Evolutionary conservation across 305 asterid genomes (phyloP), one percentile per base, ranked within the genome.

Genomic region (Lippia alba): DNA sequence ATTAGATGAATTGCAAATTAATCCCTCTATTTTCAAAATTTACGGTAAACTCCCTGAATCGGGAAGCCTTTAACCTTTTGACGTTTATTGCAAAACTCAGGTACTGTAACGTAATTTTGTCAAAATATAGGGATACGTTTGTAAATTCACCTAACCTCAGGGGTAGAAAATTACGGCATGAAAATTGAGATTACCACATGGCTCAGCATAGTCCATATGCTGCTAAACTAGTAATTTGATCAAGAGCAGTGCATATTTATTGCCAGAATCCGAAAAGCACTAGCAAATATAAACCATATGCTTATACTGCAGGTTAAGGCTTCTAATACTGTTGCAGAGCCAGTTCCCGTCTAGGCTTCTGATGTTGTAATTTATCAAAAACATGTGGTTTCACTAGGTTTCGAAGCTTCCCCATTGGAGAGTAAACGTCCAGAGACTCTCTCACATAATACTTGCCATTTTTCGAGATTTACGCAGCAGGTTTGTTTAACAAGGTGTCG

Each of bases 241-340:
- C 36, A 74, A 70, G 73, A 74, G 45, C 10, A 39, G 71, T 61
- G 72, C 81, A 74, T 50, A 76, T 51, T 74, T 70, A 59, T 81
- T 64, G 81, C 75, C 69, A 65, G 74, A 57, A 56, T 55, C 76
- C 86, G 85, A 88, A 78, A 85, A 83, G 79, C 76, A 70, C 78
- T 79, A 80, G 85, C 85, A 83, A 74, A 79, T 74, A 79, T 64
- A 10, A 44, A 11, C 49, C 10, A 44, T 8, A 54, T 61, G 73
- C 62, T 78, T 40, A 57, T 49, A 40, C 70, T 79, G 80, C 90
- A 92, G 98, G 98, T 92, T 84, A 83, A 81, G 79, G 74, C 81
- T 75, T 81, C 96, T 78, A 84, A 73, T 77, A 71, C 83, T 40
- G 86, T 79, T 73, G 82, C 84, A 78, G 80, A 84, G 81, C 88